Evolutionary conservation across 805 yeast genomes (phyloP), one percentile per base, ranked within the genome.

Genomic region (Wickerhamomyces chaumierensis): DNA sequence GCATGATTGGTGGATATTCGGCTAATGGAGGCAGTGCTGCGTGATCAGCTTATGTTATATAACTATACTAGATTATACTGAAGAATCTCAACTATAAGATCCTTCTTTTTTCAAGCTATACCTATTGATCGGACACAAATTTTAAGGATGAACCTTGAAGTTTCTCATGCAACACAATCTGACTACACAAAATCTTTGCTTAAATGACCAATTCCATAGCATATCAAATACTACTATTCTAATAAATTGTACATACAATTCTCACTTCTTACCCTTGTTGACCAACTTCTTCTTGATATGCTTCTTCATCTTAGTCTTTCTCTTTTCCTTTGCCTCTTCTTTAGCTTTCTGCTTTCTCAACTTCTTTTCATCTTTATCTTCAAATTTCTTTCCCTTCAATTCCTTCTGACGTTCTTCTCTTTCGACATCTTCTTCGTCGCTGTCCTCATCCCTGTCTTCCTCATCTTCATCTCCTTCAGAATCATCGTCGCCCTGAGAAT

Each of bases 261-360:
- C 18, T 17, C n/a, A 39, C 36, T 42, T 42, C 3, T 65, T 65
- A 14, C 75, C 65, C 48, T 75, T 74, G 47, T 73, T 79, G 11
- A 82, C 70, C 29, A 83, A 60, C 58, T 81, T 81, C 68, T 85
- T 85, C 64, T 85, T 85, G 25, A 81, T 60, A 58, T 79, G 81
- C 56, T 86, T 86, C 58, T 85, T 85, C 73, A 86, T 76, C 56
- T 86, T 86, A 6, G 74, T 76, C 51, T 81, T 76, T 40, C 95
- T 69, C 61, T 81, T 83, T 50, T 84, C 94, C 49, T 77, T 75
- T 37, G 81, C 78, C 9, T 75, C 81, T 32, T 77, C 86, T 52
- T 82, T 86, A n/a, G 80, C 78, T 33, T 73, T 76, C 51, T 75
- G 74, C 56, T 86, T 83, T 40, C 94, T 70, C 37, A 69, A 75